Conservation (phyloP, 345 rosid genomes). For the Psidium friedrichsthalianum region DNA sequence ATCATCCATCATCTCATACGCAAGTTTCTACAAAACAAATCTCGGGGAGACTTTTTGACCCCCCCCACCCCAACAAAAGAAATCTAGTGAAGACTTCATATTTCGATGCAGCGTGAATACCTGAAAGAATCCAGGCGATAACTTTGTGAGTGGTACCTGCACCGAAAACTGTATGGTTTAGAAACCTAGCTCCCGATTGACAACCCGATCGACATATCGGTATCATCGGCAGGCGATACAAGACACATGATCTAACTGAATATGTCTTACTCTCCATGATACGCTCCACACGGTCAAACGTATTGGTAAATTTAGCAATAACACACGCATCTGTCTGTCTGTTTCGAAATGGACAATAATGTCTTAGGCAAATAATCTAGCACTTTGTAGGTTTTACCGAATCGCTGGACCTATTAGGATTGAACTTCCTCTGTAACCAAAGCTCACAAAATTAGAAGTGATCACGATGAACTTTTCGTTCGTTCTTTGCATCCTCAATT, state of each 20-base stretch:
- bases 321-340: background rate
- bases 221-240: background rate
- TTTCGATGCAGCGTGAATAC: background rate
- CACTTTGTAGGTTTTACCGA: background rate
- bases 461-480: background rate
- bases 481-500: background rate
- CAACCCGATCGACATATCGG: rapidly evolving
- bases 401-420: background rate
- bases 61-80: no score
- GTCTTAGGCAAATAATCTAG: background rate
- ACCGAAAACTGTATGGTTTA: background rate
- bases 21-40: background rate
- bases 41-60: background rate
- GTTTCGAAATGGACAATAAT: background rate
- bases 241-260: background rate
- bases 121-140: background rate
- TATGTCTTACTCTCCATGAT: background rate
- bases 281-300: background rate
- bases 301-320: background rate
- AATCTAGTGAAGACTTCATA: no score
- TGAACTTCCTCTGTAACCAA: background rate
- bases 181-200: background rate
- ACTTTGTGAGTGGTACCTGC: background rate
- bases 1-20: background rate
- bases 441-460: background rate